These are phyloP conservation scores for Vigna radiata DNA, from an alignment of 306 rosid genomes.

Conservation along the genomic window DNA sequence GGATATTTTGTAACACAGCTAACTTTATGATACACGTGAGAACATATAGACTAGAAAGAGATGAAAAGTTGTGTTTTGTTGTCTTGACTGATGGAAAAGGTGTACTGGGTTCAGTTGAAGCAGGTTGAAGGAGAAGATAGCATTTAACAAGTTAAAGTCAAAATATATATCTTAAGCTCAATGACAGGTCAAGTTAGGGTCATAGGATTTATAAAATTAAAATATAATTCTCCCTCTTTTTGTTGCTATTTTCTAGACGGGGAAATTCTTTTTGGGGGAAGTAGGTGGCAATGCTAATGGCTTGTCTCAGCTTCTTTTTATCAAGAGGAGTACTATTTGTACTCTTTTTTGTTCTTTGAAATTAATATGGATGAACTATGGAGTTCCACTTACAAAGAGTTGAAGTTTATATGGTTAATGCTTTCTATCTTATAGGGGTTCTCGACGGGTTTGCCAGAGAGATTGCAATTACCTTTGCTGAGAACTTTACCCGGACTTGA, in stretches of 20 bases:
- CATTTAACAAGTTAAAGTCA: no score
- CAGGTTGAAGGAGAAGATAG: no score
- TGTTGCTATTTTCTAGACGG: constrained; percentile 6
- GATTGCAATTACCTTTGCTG: constrained; percentile 88
- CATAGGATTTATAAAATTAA: background rate
- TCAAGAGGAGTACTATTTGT: background rate
- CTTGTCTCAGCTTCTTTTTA: constrained; percentile 11
- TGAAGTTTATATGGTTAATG: constrained; percentile 24
- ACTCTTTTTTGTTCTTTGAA: background rate
- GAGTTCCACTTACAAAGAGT: constrained; percentile 1
- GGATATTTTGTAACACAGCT: no score
- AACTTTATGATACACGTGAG: no score
- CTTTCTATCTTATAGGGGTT: constrained; percentile 69
- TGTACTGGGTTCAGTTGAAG: no score
- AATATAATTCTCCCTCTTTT: background rate
- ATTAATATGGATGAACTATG: constrained; percentile 18
- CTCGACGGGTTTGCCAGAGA: constrained; percentile 97
- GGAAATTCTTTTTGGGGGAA: background rate
- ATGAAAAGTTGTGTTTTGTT: no score
- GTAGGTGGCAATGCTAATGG: background rate
- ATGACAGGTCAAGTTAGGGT: no score
- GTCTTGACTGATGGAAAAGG: no score
- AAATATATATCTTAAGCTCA: no score
- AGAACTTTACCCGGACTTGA: constrained; percentile 99
- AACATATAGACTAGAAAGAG: no score